Percentiles rank a stretch among this genome's conserved stretches.
Evolutionary conservation across 495 filamentous ascomycete species (phyloP).

Genomic region (Chaetomium cochliodes): DNA sequence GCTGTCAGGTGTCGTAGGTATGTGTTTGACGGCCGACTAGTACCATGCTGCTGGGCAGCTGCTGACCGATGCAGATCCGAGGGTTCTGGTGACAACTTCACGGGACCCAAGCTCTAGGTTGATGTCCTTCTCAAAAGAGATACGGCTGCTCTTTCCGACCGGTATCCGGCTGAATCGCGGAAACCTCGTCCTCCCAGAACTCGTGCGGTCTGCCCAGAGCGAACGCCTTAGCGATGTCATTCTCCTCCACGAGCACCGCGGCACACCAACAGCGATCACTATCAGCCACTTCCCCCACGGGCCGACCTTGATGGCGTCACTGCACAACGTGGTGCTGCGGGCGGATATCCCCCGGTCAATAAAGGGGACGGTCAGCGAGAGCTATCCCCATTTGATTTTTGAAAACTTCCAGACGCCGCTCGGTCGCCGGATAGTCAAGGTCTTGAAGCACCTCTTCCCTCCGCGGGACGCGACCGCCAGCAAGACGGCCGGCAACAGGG

Average conservation of each 20-base stretch:
- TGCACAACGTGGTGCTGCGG: conserved; percentile 92
- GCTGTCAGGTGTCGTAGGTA: conserved; percentile 35
- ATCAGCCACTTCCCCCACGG: conserved; percentile 95
- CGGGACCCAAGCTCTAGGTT: conserved; percentile 83
- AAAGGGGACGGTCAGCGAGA: conserved; percentile 87
- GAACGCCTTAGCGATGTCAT: conserved; percentile 81
- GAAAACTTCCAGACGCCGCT: conserved; percentile 85
- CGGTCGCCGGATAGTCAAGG: conserved; percentile 81
- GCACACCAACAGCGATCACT: conserved; percentile 86
- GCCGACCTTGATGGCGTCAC: conserved; percentile 83
- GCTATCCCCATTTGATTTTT: conserved; percentile 92
- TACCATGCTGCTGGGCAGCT: not conserved
- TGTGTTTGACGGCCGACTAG: not conserved
- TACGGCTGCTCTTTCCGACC: conserved; percentile 86
- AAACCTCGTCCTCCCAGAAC: conserved; percentile 79
- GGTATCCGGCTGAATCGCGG: conserved; percentile 88
- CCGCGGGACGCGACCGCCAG: conserved; percentile 70
- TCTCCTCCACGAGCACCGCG: conserved; percentile 90
- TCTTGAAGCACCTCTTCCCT: conserved; percentile 92
- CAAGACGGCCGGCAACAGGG: conserved; percentile 77
- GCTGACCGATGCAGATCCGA: conserved; percentile 25
- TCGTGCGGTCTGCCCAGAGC: conserved; percentile 75
- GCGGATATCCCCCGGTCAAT: conserved; percentile 88
- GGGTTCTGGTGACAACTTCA: conserved; percentile 83
- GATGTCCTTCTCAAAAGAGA: conserved; percentile 90